Conservation (phyloP, 495 filamentous ascomycete species). For the Aspergillus diversus region DNA sequence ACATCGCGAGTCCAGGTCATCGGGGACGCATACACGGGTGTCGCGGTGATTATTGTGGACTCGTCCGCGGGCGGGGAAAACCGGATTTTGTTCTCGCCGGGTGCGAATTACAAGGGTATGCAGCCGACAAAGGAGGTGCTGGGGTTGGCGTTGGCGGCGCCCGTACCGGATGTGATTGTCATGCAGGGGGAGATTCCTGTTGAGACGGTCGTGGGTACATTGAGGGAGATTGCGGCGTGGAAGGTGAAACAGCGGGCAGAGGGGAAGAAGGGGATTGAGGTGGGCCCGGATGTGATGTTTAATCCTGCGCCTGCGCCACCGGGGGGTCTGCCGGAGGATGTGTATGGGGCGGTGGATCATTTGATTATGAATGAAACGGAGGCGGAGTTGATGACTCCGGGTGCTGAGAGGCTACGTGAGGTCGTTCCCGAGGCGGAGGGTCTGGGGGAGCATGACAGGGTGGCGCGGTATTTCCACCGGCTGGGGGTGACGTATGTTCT, state of each 20-base stretch:
- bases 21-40: slow-evolving; percentile 66
- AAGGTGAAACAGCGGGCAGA: slow-evolving; percentile 49
- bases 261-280: slow-evolving; percentile 49
- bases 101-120: slow-evolving; percentile 70
- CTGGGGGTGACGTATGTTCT: slow-evolving; percentile 76
- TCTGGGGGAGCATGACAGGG: slow-evolving; percentile 52
- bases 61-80: slow-evolving; percentile 79
- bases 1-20: slow-evolving; percentile 53
- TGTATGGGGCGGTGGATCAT: slow-evolving; percentile 71
- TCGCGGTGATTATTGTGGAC: slow-evolving; percentile 85
- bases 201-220: slow-evolving; percentile 66
- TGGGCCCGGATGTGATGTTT: slow-evolving; percentile 63
- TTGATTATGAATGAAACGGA: slow-evolving; percentile 92
- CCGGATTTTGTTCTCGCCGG: slow-evolving; percentile 78
- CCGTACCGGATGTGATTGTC: slow-evolving; percentile 67
- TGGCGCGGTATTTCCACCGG: slow-evolving; percentile 61
- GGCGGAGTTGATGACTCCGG: slow-evolving; percentile 68
- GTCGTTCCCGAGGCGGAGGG: slow-evolving; percentile 44
- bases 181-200: slow-evolving; percentile 90
- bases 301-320: slow-evolving; percentile 85
- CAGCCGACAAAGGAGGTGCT: slow-evolving; percentile 47
- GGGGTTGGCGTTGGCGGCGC: slow-evolving; percentile 36
- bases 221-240: slow-evolving; percentile 44
- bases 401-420: slow-evolving; percentile 34
- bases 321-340: slow-evolving; percentile 62